These are phyloP conservation scores for Backusella macrospora DNA, from an alignment of 192 early-diverging fungal species.

Conservation along the genomic window DNA sequence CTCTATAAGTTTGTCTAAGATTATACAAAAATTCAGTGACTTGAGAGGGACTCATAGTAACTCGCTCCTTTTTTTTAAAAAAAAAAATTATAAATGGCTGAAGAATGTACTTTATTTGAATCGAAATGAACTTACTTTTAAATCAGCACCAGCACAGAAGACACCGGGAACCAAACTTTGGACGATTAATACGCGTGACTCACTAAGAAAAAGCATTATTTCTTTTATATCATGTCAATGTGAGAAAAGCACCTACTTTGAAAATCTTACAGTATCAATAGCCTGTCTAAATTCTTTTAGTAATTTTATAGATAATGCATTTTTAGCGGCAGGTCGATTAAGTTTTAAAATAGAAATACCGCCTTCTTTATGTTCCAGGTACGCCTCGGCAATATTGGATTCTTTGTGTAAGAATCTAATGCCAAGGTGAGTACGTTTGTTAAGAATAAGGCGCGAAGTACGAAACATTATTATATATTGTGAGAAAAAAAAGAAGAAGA, in stretches of 20 bases:
- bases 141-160: conserved; percentile 95
- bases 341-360: conserved; percentile 84
- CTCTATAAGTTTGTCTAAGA: conserved; percentile 75
- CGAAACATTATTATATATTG: background rate
- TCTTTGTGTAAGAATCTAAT: background rate
- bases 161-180: conserved; percentile 77
- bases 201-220: conserved; percentile 31
- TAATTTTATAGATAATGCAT: conserved; percentile 85
- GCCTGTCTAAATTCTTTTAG: conserved; percentile 70
- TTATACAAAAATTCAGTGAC: conserved; percentile 82
- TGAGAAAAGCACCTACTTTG: conserved; percentile 48
- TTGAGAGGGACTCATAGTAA: conserved; percentile 74
- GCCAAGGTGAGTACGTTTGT: background rate
- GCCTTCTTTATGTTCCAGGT: conserved; percentile 44
- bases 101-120: background rate
- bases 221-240: background rate
- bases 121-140: conserved; percentile 65
- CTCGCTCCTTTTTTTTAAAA: conserved; percentile 64
- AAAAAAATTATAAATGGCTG: background rate
- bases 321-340: conserved; percentile 84
- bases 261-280: conserved; percentile 65
- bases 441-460: background rate
- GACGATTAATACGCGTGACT: conserved; percentile 79
- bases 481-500: background rate
- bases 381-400: conserved; percentile 34